Evolutionary conservation across 2,329 filamentous ascomycete genomes (phyloP), one percentile per base, ranked within the genome.

Genomic region (Penicillium italicum): DNA sequence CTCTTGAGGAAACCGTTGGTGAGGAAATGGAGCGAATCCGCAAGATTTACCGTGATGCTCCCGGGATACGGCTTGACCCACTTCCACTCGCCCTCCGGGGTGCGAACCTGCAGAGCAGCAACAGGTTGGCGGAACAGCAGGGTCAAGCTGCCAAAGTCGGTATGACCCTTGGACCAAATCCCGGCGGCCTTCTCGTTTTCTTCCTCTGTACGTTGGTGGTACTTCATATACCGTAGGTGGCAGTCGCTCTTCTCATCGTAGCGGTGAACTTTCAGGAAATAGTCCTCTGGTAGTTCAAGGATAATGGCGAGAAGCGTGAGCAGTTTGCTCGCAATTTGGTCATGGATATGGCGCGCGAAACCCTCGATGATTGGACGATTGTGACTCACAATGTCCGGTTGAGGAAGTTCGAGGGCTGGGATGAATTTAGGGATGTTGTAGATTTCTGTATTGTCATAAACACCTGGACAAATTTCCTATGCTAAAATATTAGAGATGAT

Each of bases 221-320:
- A 84, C 46, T 79, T 77, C 81, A 85, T 85, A 66, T 85, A 85
- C 1, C 84, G 76, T 30, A 85, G 74, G 55, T 85, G 82, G 30
- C 82, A 81, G 60, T 85, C 82, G n/a, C 79, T 77, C 30, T 79
- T 77, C 30, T 78, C 75, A 0, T 83, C 77, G 67, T 85, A 87
- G 6, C 73, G 75, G 67, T 87, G 85, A 1, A 80, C 72, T 18
- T 78, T 73, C 58, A 81, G 72, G 41, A 86, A 73, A 52, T 79
- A 76, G 16, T 86, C 82, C 38, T 83, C 78, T 0, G 82, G 82
- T 0, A 87, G 72, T 64, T 87, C 79, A 0, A 87, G 75, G 1
- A 53, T 46, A 0, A 85, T 77, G 5, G 84, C 83, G 67, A 62
- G 33, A 2, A 62, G 51, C 1, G 20, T 40, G 12, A 63, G 49